A percentile compares a stretch with the other conserved stretches of the same genome.
phyloP scores from a whole-genome alignment of 2,329 filamentous ascomycete genomes.

The Aspergillus jensenii region DNA sequence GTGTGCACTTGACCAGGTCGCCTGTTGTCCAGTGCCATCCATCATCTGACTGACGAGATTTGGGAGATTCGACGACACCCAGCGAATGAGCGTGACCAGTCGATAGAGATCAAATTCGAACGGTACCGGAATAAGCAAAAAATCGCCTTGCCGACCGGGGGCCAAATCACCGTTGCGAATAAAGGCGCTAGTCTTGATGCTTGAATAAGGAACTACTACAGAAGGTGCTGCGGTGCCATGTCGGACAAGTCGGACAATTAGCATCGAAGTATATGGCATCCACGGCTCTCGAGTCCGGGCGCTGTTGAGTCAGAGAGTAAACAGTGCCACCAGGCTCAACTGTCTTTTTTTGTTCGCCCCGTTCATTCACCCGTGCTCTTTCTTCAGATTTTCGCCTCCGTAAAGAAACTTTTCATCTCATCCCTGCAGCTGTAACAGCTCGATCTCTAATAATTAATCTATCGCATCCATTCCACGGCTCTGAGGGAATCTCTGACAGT shows the following conservation, averaged over 20 bases:
- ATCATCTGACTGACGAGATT: conserved; percentile 7
- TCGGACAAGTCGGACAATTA: not conserved
- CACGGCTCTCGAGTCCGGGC: not conserved
- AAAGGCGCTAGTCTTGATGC: conserved; percentile 4
- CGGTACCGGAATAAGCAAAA: conserved; percentile 10
- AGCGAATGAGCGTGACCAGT: not conserved
- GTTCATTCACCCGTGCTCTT: conserved; percentile 3
- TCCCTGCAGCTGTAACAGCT: not conserved
- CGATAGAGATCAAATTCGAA: conserved; percentile 1
- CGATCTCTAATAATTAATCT: not conserved
- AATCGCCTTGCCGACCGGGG: conserved; percentile 6
- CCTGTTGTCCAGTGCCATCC: not conserved
- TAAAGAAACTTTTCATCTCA: not conserved
- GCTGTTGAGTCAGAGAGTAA: conserved; percentile 13
- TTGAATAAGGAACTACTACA: conserved; percentile 1
- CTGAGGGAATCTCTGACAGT: not conserved
- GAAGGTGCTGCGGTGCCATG: not conserved
- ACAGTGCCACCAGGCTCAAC: conserved; percentile 8
- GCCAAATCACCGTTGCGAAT: conserved; percentile 6
- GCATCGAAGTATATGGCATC: not conserved
- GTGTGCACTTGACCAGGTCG: too few relatives aligned
- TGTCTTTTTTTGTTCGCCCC: conserved; percentile 6
- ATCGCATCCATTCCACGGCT: not conserved
- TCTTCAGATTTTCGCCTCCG: conserved; percentile 4
- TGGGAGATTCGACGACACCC: not conserved